Base-by-base conservation (phyloP, 2,329 filamentous ascomycete genomes). In the Zymoseptoria tritici region DNA sequence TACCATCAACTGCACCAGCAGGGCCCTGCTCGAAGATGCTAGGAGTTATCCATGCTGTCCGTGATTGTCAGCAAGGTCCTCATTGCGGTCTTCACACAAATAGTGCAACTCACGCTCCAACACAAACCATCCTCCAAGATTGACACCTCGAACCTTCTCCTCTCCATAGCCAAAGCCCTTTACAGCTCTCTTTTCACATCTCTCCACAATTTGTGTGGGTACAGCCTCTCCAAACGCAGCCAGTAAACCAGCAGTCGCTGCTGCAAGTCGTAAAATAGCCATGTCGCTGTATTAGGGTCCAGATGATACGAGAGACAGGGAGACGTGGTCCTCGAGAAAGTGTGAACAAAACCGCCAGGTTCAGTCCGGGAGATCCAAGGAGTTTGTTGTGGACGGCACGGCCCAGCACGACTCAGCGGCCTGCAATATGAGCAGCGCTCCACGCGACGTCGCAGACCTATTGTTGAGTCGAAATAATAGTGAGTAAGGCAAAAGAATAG, bases 71-170 rank as follows among this genome's bases (percentile, higher is more conserved):
- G 36, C 36, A n/a, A n/a, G 13, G 16, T 13, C 11, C 6, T 46
- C 6, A 7, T 4, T 4, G 5, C 13, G n/a, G 13, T 46, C 16
- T n/a, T 13, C 36, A 7, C 36, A n/a, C 16, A 7, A n/a, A n/a
- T 83, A 85, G 36, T 46, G 16, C 11, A 16, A 46, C 36, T 46
- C 4, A 16, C 83, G 83, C 72, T 86, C 84, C 4, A 85, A 75
- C 6, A 86, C 81, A 52, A 86, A 80, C 83, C 84, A 86, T 31
- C 85, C 85, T 57, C 85, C 71, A 4, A 86, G 76, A 68, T 87
- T 88, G 29, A 87, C 84, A 57, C 85, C 85, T 11, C 83, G 81
- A 50, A 87, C 80, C 67, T 83, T 85, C 20, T 80, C 67, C 51
- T 70, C 70, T 59, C 78, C 76, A 71, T 83, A 85, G 66, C 81